These are phyloP conservation scores for Cyclocybe aegerita DNA, from an alignment of 768 basidiomycete species.

Conservation along the genomic window DNA sequence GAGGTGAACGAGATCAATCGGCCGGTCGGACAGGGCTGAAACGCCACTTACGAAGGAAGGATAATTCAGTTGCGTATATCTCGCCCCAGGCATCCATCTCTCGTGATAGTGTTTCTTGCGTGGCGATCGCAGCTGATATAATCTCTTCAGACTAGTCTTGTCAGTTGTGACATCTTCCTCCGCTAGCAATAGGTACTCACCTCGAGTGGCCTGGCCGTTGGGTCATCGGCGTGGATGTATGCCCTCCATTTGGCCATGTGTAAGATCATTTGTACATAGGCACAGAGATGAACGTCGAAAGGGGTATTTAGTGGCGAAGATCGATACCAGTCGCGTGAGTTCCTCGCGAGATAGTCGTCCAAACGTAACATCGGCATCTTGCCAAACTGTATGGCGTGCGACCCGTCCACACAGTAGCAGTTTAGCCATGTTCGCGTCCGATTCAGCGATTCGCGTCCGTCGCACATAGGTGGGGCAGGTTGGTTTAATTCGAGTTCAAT, in stretches of 20 bases:
- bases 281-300: conserved; percentile 48
- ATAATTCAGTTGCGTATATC: conserved; percentile 39
- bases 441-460: conserved; percentile 66
- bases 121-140: conserved; percentile 31
- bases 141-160: conserved; percentile 31
- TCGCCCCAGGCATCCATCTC: conserved; percentile 40
- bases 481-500: conserved; percentile 70
- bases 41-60: conserved; percentile 30
- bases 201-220: background rate
- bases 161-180: no score
- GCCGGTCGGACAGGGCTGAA: background rate
- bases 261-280: conserved; percentile 50
- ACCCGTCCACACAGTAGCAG: conserved; percentile 75
- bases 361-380: conserved; percentile 66
- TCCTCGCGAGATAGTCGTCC: conserved; percentile 60
- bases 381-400: conserved; percentile 73
- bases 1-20: background rate
- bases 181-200: background rate
- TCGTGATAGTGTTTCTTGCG: conserved; percentile 33
- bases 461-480: conserved; percentile 44
- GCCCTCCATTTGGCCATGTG: conserved; percentile 47
- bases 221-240: conserved; percentile 11
- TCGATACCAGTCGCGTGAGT: conserved; percentile 49
- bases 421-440: conserved; percentile 74
- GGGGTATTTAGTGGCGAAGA: conserved; percentile 37